Evolutionary conservation across 192 early-diverging fungal species (phyloP).

Genomic region (Linnemannia schmuckeri): DNA sequence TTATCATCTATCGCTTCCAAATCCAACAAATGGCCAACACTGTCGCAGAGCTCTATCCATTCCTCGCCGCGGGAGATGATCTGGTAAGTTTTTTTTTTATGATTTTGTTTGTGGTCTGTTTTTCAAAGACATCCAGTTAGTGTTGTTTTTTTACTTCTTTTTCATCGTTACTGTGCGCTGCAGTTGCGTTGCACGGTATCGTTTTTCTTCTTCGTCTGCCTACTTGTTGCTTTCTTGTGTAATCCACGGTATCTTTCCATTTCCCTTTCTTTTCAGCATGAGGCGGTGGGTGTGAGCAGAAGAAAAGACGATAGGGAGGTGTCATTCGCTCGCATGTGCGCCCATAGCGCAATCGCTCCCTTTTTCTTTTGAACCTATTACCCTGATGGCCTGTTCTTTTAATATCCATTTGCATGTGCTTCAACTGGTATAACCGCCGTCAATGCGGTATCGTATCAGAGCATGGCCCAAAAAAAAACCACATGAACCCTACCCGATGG

Average conservation of each 20-base stretch:
- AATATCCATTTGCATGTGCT: constrained; percentile 10
- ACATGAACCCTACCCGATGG: neutral
- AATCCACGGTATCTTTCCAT: neutral
- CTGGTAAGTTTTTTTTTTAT: constrained; percentile 40
- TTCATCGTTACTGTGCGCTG: neutral
- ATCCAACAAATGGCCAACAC: constrained; percentile 65
- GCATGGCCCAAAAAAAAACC: constrained; percentile 3
- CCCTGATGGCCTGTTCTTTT: neutral
- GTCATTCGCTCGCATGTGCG: constrained; percentile 5
- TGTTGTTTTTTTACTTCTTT: neutral
- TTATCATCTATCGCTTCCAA: constrained; percentile 67
- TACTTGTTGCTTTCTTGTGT: neutral
- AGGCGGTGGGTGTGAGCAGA: neutral
- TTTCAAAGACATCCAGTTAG: neutral
- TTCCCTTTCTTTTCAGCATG: neutral
- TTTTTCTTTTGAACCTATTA: neutral
- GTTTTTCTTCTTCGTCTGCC: constrained; percentile 3
- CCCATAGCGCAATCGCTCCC: constrained; percentile 5
- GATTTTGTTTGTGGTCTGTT: neutral
- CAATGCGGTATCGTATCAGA: neutral
- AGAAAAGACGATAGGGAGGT: neutral
- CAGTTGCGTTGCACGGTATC: neutral
- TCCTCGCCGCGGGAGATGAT: constrained; percentile 36
- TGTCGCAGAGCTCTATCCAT: constrained; percentile 41
- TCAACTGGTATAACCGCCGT: neutral